Base-by-base conservation (phyloP, 1,284 basidiomycete genomes). In the Spongispora temasekensis region DNA sequence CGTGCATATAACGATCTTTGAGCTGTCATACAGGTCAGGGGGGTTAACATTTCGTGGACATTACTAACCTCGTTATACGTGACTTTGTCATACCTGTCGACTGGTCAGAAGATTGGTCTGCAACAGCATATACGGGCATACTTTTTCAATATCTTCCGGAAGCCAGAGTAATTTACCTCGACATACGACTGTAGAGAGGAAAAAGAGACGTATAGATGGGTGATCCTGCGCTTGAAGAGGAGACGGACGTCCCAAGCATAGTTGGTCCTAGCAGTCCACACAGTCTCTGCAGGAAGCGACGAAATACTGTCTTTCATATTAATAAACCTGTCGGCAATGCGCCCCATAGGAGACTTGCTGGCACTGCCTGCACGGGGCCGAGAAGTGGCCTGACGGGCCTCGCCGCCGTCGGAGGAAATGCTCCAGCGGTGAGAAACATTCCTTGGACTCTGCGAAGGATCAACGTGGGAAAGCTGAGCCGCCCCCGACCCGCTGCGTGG, bases 81-180 rank as follows among this genome's bases (percentile, higher is more conserved):
- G 65, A 97, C 93, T 76, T 98, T 98, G 83, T 98, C 97, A 72
- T 97, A 98, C 72, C 92, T 93, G 63, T 10, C 57, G 2, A 44
- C 9, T 2, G 6, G 12, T 69, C 1, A 72, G 58, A 35, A 40
- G 32, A 35, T 30, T 5, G 7, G 27, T 15, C 15, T 2, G 15
- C 2, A 21, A 3, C 10, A 35, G 58, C 17, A 2, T 1, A 34
- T 21, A 46, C 35, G 55, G 31, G 58, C 86, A 62, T 72, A 94
- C 91, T 98, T 98, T 77, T 99, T 99, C 69, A 98, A 75, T 42
- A 98, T 97, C 82, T 99, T 98, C 68, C 94, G 87, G 78, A 98
- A 94, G 0, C 96, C 97, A 0, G 93, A 93, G 71, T 94, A 85
- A 77, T 99, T 99, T 58, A 98, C 82, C 68, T 98, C 93, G 54